Evolutionary conservation across 208 protist genomes (phyloP), one percentile per base, ranked within the genome.

Genomic region (Porcisia deanei): DNA sequence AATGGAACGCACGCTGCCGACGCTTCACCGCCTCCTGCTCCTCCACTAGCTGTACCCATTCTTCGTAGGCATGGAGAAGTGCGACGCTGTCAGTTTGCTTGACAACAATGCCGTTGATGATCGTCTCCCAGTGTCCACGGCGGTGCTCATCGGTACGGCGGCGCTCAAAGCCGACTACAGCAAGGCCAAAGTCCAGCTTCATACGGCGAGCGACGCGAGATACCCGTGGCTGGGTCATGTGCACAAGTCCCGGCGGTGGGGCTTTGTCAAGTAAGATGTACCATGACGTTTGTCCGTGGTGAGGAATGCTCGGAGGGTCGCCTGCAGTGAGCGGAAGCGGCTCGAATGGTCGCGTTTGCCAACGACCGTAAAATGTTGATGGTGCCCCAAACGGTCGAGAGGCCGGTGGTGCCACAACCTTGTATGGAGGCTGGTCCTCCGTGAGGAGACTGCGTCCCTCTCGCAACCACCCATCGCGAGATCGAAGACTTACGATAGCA

Each of bases 391-490:
- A 97, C 14, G 94, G 94, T 10, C 94, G 86, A 16, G 94, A 97
- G 43, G 91, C 80, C 25, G 94, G 91, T 12, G 94, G 94, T 0
- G 88, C 64, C 49, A 96, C 87, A 12, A 85, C 59, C 81, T 97
- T 97, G 83, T 96, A 97, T 43, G 94, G 80, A 39, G 34, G 43
- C 57, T 88, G 83, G 25, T 92, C 90, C 53, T 90, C 91, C 53
- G 74, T 76, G 47, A 84, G 4, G n/a, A 97, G 43, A 60, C 84
- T 90, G 14, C 92, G 90, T 18, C 91, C 88, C 59, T 90, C 89
- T 34, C 92, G 91, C 73, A 97, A 81, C 92, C 94, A 97, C 45
- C 94, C 94, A 68, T 97, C 94, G 10, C 91, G 87, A 30, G 90
- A 95, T 12, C 94, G 87, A 54, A 97, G 71, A 64, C 81, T 86